Base-by-base conservation (phyloP, 768 basidiomycete species). In the Mycena olivaceomarginata region DNA sequence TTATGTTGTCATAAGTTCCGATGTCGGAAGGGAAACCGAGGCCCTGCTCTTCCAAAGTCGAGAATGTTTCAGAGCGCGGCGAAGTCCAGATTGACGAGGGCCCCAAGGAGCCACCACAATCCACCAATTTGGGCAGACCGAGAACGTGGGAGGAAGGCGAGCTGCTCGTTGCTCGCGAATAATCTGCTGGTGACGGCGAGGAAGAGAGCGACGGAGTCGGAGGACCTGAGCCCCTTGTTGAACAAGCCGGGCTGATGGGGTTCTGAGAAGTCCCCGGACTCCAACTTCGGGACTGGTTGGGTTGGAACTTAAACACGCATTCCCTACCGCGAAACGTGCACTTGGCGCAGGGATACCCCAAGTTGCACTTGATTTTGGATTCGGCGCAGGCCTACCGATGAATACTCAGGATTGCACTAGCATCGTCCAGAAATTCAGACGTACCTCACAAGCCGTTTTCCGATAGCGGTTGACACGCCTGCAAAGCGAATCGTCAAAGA, bases 281-380 rank as follows among this genome's bases (percentile, higher is more conserved):
- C 20, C 85, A 87, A 75, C 83, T 88, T 66, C 88, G 83, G 18
- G 88, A 87, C 22, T 85, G 83, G 74, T 88, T 86, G 3, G 88
- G 88, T 71, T 89, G 87, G 81, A 90, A 89, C 83, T 89, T 88
- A 82, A 94, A 94, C 51, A 93, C 82, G 82, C 94, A 95, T 72
- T 93, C 90, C 74, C 92, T 89, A 66, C 92, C 92, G 75, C 93
- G 89, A 64, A 91, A 85, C 53, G 86, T 85, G 82, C 94, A 95
- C 82, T 93, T 93, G 20, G 92, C 90, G 82, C 94, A 95, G 20
- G 94, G 94, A 72, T 88, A 90, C 77, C 92, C 89, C 8, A 94
- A 86, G 82, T 94, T 91, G 83, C 94, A 95, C 85, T 93, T 94
- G 16, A 94, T 90, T 85, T 95, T 94, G n/a, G 93, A 93, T 78